Conservation (phyloP, 257 asterid genomes). For the Scutellaria minor region DNA sequence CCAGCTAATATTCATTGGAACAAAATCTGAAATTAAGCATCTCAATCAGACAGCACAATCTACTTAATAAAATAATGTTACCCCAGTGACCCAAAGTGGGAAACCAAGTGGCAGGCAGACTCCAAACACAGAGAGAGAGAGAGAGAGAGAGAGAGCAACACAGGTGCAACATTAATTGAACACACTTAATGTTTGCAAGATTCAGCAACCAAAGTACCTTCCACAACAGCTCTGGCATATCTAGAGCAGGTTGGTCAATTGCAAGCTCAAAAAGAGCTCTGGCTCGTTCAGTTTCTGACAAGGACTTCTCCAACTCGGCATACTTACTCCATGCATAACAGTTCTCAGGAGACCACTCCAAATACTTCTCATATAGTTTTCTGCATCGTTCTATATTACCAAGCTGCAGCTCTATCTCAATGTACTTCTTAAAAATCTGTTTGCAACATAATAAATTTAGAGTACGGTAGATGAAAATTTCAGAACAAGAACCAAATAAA, state of each 20-base stretch:
- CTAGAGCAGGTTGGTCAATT: conserved; percentile 91
- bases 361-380: conserved; percentile 76
- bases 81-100: neutral
- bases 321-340: conserved; percentile 96
- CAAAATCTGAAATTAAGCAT: neutral
- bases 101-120: conserved; percentile 20
- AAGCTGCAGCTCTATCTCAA: conserved; percentile 90
- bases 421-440: conserved; percentile 97
- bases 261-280: conserved; percentile 95
- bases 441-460: conserved; percentile 29
- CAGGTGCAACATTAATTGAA: neutral
- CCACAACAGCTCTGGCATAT: conserved; percentile 97
- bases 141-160: neutral
- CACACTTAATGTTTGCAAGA: neutral
- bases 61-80: neutral
- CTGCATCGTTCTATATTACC: conserved; percentile 91
- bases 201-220: conserved; percentile 54
- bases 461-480: conserved; percentile 11
- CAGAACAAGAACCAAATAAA: conserved; percentile 24
- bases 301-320: conserved; percentile 85
- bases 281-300: conserved; percentile 89
- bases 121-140: neutral
- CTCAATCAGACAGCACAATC: conserved; percentile 16
- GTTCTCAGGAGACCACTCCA: conserved; percentile 92
- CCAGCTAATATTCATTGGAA: neutral